A percentile compares a stretch with the other conserved stretches of the same genome.
Conservation (phyloP, 768 basidiomycete species). For the Sporobolomyces roseus region DNA sequence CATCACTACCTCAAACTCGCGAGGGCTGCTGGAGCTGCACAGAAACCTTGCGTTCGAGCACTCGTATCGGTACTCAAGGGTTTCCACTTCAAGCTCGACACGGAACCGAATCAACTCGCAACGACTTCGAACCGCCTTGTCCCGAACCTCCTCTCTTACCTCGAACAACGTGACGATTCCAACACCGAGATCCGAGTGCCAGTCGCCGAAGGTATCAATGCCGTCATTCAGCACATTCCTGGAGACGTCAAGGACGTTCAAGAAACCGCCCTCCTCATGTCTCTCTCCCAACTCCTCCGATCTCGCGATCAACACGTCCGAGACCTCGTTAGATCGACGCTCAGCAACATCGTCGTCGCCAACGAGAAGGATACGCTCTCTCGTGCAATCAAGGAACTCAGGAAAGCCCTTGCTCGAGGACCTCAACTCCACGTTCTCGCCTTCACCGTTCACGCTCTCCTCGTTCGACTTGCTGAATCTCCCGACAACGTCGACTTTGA, state of each 20-base stretch:
- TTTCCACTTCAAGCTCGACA: slow-evolving; percentile 85
- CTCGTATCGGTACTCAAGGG: slow-evolving; percentile 79
- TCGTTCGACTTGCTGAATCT: slow-evolving; percentile 60
- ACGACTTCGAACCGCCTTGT: slow-evolving; percentile 62
- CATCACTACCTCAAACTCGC: slow-evolving; percentile 71
- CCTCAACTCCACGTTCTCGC: slow-evolving; percentile 93
- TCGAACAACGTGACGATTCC: slow-evolving; percentile 70
- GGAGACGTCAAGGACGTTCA: slow-evolving; percentile 61
- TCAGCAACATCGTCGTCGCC: slow-evolving; percentile 70
- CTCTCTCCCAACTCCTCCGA: slow-evolving; percentile 82
- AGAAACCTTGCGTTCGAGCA: slow-evolving; percentile 77
- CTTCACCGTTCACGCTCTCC: slow-evolving; percentile 71
- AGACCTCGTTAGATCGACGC: slow-evolving; percentile 74
- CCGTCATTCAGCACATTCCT: slow-evolving; percentile 77
- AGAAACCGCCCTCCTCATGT: slow-evolving; percentile 70
- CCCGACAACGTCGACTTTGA: slow-evolving; percentile 59
- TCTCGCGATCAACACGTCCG: slow-evolving; percentile 90
- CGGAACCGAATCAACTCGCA: slow-evolving; percentile 44
- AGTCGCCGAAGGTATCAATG: slow-evolving; percentile 77
- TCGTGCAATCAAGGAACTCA: slow-evolving; percentile 69
- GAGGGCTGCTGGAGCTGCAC: slow-evolving; percentile 60
- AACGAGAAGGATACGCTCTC: slow-evolving; percentile 73
- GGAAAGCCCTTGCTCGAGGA: slow-evolving; percentile 78
- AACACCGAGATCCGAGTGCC: slow-evolving; percentile 86
- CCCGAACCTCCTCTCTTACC: slow-evolving; percentile 70